Percentiles rank a stretch among this genome's conserved stretches.
These are phyloP conservation scores for Sclerotinia trifoliorum DNA, from an alignment of 2,329 filamentous ascomycete species.

Conservation along the genomic window DNA sequence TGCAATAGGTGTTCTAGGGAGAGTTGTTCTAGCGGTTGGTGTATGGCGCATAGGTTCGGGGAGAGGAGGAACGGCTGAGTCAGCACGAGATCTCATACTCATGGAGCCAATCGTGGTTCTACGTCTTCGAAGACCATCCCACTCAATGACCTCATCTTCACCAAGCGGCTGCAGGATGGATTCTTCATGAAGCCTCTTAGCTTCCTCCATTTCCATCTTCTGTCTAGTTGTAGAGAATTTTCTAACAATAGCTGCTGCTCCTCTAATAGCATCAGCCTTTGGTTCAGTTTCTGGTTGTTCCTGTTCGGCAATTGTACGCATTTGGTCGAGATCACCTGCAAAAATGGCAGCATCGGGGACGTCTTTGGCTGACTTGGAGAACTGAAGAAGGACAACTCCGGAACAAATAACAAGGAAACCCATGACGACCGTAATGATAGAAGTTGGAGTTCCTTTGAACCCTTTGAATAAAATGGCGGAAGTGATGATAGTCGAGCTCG, in stretches of 20 bases:
- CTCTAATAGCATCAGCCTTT: slow-evolving; percentile 93
- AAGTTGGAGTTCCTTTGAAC: slow-evolving; percentile 79
- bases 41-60: slow-evolving; percentile 34
- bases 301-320: slow-evolving; percentile 91
- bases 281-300: slow-evolving; percentile 96
- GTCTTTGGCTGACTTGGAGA: slow-evolving; percentile 98
- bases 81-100: slow-evolving; percentile 36
- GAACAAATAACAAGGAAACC: slow-evolving; percentile 93
- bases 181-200: slow-evolving; percentile 75
- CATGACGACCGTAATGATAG: slow-evolving; percentile 86
- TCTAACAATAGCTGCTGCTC: slow-evolving; percentile 82
- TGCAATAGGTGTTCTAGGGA: slow-evolving; percentile 38
- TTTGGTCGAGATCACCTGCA: slow-evolving; percentile 88
- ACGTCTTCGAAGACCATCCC: slow-evolving; percentile 83
- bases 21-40: slow-evolving; percentile 24
- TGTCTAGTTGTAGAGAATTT: slow-evolving; percentile 73
- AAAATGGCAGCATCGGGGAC: slow-evolving; percentile 93
- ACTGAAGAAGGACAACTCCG: slow-evolving; percentile 85
- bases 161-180: slow-evolving; percentile 72
- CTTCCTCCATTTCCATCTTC: slow-evolving; percentile 77
- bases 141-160: slow-evolving; percentile 77
- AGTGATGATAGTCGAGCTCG: slow-evolving; percentile 89
- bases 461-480: slow-evolving; percentile 90
- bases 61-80: slow-evolving; percentile 36
- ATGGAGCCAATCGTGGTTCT: slow-evolving; percentile 50